phyloP scores from a whole-genome alignment of 2,329 filamentous ascomycete genomes.

The Fusarium bulbicola region DNA sequence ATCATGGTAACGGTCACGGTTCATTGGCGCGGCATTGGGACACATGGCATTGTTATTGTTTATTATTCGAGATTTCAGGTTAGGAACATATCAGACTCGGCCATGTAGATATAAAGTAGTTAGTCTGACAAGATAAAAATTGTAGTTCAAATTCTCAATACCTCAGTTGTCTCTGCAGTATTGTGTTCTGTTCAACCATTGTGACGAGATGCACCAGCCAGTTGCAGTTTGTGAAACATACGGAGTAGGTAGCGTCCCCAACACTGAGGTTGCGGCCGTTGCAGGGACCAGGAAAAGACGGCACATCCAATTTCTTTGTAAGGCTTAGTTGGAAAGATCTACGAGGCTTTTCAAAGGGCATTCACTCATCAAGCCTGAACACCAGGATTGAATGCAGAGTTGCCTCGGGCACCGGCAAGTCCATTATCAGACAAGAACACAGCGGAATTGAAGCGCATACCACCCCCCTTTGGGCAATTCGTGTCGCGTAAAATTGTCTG shows the following conservation, averaged over 20 bases:
- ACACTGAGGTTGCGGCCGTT: neutral
- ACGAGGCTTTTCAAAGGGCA: neutral
- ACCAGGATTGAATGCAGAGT: neutral
- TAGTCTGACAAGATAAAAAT: constrained; percentile 21
- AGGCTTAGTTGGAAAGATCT: constrained; percentile 7
- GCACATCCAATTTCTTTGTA: neutral
- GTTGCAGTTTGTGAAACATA: constrained; percentile 11
- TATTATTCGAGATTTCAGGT: neutral
- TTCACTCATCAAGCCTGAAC: neutral
- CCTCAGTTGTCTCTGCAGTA: neutral
- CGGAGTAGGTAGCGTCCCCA: neutral
- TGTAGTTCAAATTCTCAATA: neutral
- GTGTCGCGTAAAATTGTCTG: constrained; percentile 8
- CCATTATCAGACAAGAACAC: neutral
- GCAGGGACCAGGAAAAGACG: constrained; percentile 6
- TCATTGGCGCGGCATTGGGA: constrained; percentile 31
- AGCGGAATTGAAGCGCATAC: constrained; percentile 26
- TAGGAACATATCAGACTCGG: constrained; percentile 11
- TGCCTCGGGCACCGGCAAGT: neutral
- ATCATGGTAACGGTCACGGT: constrained; percentile 31
- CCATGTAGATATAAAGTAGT: constrained; percentile 13
- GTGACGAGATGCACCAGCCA: neutral
- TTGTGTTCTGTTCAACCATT: neutral
- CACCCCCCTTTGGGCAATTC: constrained; percentile 29
- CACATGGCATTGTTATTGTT: constrained; percentile 24